phyloP scores from a whole-genome alignment of 2,329 filamentous ascomycete species.

The Fusarium xylarioides region DNA sequence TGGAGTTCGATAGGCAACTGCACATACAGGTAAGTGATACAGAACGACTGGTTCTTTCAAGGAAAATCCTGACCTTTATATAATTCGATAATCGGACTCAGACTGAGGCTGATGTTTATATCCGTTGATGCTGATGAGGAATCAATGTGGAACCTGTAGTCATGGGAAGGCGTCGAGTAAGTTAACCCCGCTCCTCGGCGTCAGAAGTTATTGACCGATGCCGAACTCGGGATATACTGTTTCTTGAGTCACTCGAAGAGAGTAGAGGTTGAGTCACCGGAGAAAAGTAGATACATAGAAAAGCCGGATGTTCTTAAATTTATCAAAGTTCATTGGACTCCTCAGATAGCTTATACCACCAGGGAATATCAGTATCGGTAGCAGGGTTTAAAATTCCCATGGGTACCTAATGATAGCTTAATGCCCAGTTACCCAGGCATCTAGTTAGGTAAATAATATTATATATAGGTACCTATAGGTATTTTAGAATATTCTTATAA shows the following conservation, averaged over 20 bases:
- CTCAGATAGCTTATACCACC: background rate
- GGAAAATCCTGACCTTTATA: background rate
- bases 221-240: background rate
- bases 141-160: background rate
- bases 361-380: background rate
- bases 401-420: too few relatives aligned
- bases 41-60: too few relatives aligned
- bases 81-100: background rate
- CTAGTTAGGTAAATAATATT: too few relatives aligned
- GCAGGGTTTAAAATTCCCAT: too few relatives aligned
- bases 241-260: background rate
- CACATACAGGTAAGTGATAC: too few relatives aligned
- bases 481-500: too few relatives aligned
- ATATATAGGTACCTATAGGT: too few relatives aligned
- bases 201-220: background rate
- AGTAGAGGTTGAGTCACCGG: background rate
- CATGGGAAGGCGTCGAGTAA: background rate
- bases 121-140: background rate
- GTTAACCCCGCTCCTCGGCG: conserved; percentile 24
- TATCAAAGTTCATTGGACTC: background rate
- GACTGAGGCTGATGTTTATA: background rate
- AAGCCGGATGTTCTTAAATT: background rate
- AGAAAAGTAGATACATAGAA: background rate
- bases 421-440: too few relatives aligned
- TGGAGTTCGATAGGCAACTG: background rate